A percentile compares a stretch with the other conserved stretches of the same genome.
phyloP scores from a whole-genome alignment of 2,329 filamentous ascomycete species.

The Arthroderma sp. region DNA sequence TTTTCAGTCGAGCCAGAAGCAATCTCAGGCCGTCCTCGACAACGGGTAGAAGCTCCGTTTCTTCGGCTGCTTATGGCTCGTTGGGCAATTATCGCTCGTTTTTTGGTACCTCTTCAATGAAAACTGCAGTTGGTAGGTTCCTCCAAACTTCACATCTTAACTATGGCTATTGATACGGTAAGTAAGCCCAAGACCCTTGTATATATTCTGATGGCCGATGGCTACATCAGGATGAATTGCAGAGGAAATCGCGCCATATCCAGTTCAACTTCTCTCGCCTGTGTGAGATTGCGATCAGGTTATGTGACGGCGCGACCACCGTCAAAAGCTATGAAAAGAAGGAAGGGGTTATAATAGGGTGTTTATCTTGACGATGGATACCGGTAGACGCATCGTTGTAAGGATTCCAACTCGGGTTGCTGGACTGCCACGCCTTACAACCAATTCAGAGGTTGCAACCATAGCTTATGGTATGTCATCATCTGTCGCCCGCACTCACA shows the following conservation, averaged over 20 bases:
- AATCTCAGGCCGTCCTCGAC: too few species aligned
- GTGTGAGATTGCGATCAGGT: slow-evolving; percentile 3
- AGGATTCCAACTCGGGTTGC: slow-evolving; percentile 12
- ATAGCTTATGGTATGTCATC: slow-evolving; percentile 14
- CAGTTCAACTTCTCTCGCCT: slow-evolving; percentile 7
- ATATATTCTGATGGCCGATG: slow-evolving; percentile 7
- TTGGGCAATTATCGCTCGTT: too few species aligned
- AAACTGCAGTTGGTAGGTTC: too few species aligned
- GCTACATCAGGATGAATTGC: slow-evolving; percentile 8
- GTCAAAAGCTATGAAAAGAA: slow-evolving; percentile 10
- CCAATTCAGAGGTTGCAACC: slow-evolving; percentile 27
- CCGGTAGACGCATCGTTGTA: slow-evolving; percentile 9
- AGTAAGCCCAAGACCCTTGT: too few species aligned
- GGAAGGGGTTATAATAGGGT: slow-evolving; percentile 18
- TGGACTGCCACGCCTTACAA: slow-evolving; percentile 10
- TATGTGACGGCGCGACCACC: slow-evolving; percentile 3
- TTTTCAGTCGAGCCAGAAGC: too few species aligned
- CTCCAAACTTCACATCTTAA: too few species aligned
- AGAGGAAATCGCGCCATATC: slow-evolving; percentile 4
- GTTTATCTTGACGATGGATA: slow-evolving; percentile 17
- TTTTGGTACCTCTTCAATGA: too few species aligned
- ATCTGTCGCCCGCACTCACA: too few species aligned
- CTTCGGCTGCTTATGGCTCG: too few species aligned
- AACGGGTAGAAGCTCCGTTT: too few species aligned
- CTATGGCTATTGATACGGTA: too few species aligned